phyloP scores from a whole-genome alignment of 352 stramenopile genomes.

The Phytophthora parvispora region DNA sequence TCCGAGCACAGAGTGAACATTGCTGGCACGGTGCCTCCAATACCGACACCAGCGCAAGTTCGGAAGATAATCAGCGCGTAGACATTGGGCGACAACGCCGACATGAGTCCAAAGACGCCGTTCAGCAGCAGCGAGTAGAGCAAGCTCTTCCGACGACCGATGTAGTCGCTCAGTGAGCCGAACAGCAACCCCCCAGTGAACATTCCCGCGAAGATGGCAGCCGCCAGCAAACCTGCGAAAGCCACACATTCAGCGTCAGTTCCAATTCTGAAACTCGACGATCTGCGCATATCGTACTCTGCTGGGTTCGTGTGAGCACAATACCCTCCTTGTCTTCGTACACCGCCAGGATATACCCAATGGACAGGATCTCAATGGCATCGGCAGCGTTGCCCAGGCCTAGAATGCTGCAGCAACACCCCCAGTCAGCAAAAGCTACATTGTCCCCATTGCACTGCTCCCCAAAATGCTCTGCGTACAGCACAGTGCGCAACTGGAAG shows the following conservation, averaged over 20 bases:
- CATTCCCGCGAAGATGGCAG: conserved; percentile 93
- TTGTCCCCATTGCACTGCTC: background rate
- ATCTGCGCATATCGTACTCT: conserved; percentile 46
- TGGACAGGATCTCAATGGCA: conserved; percentile 92
- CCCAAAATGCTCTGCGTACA: conserved; percentile 43
- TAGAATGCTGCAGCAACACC: conserved; percentile 58
- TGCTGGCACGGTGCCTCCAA: conserved; percentile 83
- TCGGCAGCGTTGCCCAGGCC: conserved; percentile 90
- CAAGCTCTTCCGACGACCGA: conserved; percentile 80
- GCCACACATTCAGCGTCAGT: background rate
- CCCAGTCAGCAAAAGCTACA: background rate
- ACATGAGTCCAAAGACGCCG: conserved; percentile 79
- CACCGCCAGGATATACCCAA: conserved; percentile 92
- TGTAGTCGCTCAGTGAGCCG: conserved; percentile 78
- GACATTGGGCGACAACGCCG: conserved; percentile 72
- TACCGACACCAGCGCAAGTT: conserved; percentile 72
- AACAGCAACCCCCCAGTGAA: conserved; percentile 87
- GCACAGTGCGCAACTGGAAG: conserved; percentile 75
- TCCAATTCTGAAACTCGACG: background rate
- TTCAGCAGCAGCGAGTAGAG: conserved; percentile 88
- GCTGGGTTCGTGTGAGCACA: conserved; percentile 53
- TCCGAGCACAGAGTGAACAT: conserved; percentile 92
- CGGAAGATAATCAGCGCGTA: conserved; percentile 72
- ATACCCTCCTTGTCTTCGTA: conserved; percentile 81
- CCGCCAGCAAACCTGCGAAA: conserved; percentile 73